phyloP scores from a whole-genome alignment of 345 rosid genomes.

The Sisymbrium irio region DNA sequence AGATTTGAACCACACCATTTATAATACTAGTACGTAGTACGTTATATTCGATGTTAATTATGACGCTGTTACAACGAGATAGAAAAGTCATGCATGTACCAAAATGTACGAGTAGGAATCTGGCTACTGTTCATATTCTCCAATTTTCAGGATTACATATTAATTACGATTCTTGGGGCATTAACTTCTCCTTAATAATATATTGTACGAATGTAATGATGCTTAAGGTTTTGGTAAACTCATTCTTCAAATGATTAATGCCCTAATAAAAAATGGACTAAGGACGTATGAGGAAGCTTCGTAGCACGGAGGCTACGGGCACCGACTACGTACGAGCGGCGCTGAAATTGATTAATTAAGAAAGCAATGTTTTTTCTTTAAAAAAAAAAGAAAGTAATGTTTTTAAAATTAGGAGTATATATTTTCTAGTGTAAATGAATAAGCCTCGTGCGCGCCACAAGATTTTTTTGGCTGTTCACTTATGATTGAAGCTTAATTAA shows the following conservation, averaged over 20 bases:
- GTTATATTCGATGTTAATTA: slow-evolving; percentile 22
- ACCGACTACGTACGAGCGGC: slow-evolving; percentile 48
- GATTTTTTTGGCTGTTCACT: slow-evolving; percentile 32
- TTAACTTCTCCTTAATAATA: background rate
- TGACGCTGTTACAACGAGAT: background rate
- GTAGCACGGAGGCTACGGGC: slow-evolving; percentile 37
- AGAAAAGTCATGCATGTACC: slow-evolving; percentile 29
- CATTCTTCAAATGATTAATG: slow-evolving; percentile 31
- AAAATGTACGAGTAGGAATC: slow-evolving; percentile 29
- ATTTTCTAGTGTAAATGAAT: background rate
- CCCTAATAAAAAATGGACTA: background rate
- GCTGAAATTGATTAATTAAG: slow-evolving; percentile 6
- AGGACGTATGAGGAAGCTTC: slow-evolving; percentile 41
- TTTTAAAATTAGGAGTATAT: too few relatives aligned
- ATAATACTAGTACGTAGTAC: background rate
- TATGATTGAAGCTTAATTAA: slow-evolving; percentile 26
- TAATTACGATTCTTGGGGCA: slow-evolving; percentile 2
- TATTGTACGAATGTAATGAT: slow-evolving; percentile 3
- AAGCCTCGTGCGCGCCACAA: slow-evolving; percentile 39
- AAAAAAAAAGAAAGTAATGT: background rate
- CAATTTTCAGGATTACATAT: background rate
- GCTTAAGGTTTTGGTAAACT: slow-evolving; percentile 15
- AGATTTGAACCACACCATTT: background rate
- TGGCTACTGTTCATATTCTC: slow-evolving; percentile 13
- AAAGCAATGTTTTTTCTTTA: background rate